Evolutionary conservation across 345 rosid species (phyloP).

Genomic region (Ceriops zippeliana): DNA sequence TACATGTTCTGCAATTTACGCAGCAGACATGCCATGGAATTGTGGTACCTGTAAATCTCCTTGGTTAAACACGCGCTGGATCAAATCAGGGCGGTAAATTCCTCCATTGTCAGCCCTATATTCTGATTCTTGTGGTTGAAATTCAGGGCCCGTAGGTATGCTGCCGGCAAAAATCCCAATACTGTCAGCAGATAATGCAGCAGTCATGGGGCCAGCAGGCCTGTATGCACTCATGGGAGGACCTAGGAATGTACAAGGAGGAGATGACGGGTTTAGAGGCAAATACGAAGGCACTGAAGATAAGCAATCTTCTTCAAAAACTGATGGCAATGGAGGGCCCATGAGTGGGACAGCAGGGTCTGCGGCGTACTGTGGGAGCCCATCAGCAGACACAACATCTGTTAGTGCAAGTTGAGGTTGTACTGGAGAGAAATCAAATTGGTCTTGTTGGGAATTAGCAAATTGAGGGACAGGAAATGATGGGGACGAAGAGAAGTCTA

Average conservation of each 20-base stretch:
- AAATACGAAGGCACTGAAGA: constrained; percentile 65
- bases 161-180: constrained; percentile 37
- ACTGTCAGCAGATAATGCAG: constrained; percentile 45
- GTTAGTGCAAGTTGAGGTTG: constrained; percentile 35
- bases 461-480: constrained; percentile 45
- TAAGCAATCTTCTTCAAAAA: constrained; percentile 70
- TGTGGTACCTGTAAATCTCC: constrained; percentile 62
- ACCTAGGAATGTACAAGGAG: constrained; percentile 47
- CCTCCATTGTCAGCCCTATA: constrained; percentile 65
- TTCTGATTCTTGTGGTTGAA: constrained; percentile 52
- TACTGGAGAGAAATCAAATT: constrained; percentile 50
- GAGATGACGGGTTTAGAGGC: constrained; percentile 53
- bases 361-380: constrained; percentile 26
- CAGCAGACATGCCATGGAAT: not conserved
- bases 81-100: constrained; percentile 48
- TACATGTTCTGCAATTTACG: too few relatives aligned
- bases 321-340: constrained; percentile 35
- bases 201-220: constrained; percentile 35
- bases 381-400: constrained; percentile 30
- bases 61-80: constrained; percentile 45
- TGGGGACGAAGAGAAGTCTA: constrained; percentile 71
- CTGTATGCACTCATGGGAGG: constrained; percentile 40
- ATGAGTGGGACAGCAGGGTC: constrained; percentile 31
- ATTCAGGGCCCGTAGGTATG: constrained; percentile 40
- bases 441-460: constrained; percentile 42